Conservation (phyloP, 345 rosid genomes). For the Pistacia atlantica region DNA sequence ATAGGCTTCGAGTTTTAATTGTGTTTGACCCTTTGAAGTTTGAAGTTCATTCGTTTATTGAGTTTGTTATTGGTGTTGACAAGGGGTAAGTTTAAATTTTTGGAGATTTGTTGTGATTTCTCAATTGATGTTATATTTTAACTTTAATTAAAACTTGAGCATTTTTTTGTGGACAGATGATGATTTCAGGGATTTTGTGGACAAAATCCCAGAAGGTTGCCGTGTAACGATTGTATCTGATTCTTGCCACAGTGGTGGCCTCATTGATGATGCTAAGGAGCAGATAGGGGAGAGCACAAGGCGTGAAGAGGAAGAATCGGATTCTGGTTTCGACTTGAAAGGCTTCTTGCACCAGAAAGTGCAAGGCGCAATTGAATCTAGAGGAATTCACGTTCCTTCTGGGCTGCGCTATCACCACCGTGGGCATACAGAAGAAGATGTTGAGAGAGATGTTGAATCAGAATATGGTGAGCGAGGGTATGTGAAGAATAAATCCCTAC, state of each 20-base stretch:
- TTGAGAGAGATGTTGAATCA: conserved; percentile 32
- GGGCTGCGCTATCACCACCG: conserved; percentile 39
- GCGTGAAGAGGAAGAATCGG: conserved; percentile 34
- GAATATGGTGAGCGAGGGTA: conserved; percentile 43
- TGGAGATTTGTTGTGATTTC: background rate
- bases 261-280: conserved; percentile 90
- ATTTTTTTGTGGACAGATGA: conserved; percentile 57
- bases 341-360: conserved; percentile 53
- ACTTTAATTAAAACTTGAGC: background rate
- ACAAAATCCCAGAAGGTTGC: conserved; percentile 64
- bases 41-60: background rate
- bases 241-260: conserved; percentile 96
- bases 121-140: background rate
- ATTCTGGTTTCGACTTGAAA: conserved; percentile 46
- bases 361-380: conserved; percentile 57
- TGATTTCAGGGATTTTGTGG: conserved; percentile 85
- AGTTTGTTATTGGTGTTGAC: background rate
- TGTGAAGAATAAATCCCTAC: conserved; percentile 64
- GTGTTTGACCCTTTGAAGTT: background rate
- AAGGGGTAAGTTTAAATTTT: background rate
- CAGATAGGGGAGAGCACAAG: conserved; percentile 93
- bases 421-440: conserved; percentile 35
- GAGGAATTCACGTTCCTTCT: conserved; percentile 62
- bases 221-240: conserved; percentile 79
- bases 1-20: background rate